A percentile compares a stretch with the other conserved stretches of the same genome.
Conservation (phyloP, 345 rosid species). For the Melastoma malabathricum region DNA sequence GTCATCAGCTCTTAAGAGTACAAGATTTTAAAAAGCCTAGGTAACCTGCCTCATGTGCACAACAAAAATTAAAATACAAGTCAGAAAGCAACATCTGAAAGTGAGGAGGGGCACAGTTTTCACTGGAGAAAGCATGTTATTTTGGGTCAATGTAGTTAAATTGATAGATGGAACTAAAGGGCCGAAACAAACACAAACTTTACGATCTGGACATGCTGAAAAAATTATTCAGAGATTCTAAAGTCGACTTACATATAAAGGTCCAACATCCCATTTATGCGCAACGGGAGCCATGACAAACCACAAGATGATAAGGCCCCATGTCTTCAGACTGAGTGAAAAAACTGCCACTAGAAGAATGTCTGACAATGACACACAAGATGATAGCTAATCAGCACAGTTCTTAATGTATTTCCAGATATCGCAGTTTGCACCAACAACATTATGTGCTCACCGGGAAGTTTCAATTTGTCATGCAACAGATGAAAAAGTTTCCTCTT, state of each 20-base stretch:
- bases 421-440: background rate
- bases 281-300: conserved; percentile 76
- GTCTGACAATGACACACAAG: conserved; percentile 29
- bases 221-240: background rate
- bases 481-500: conserved; percentile 53
- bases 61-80: too few species aligned
- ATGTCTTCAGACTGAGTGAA: conserved; percentile 51
- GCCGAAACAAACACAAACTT: too few species aligned
- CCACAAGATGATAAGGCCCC: conserved; percentile 53
- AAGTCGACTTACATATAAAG: conserved; percentile 57
- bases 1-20: too few species aligned
- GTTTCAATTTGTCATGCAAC: conserved; percentile 51
- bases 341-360: conserved; percentile 63
- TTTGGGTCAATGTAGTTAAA: too few species aligned
- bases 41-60: too few species aligned
- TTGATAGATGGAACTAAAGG: too few species aligned
- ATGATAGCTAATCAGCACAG: conserved; percentile 12
- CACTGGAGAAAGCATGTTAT: too few species aligned
- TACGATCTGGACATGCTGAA: background rate
- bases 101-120: too few species aligned
- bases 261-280: conserved; percentile 72
- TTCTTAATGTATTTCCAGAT: conserved; percentile 1
- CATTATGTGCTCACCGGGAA: conserved; percentile 46
- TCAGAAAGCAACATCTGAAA: too few species aligned
- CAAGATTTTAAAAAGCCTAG: too few species aligned